Evolutionary conservation across 345 rosid species (phyloP).

Genomic region (Lumnitzera racemosa): DNA sequence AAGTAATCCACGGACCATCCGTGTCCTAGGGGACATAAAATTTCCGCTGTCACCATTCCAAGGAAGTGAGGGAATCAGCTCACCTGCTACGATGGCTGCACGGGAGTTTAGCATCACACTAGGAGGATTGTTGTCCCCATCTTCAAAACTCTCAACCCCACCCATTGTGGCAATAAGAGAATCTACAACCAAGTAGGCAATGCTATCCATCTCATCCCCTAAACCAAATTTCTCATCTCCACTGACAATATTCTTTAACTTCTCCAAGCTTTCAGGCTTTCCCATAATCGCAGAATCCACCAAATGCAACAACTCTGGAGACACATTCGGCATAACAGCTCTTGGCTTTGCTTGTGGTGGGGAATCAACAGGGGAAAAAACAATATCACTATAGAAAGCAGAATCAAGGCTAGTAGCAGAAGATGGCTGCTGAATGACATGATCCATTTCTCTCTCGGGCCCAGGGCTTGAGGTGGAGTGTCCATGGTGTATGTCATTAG

Average conservation of each 20-base stretch:
- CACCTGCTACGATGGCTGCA: conserved; percentile 95
- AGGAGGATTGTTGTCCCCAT: conserved; percentile 90
- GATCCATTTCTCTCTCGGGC: conserved; percentile 34
- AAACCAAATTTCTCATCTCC: conserved; percentile 68
- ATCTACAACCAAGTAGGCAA: conserved; percentile 84
- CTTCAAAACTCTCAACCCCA: conserved; percentile 97
- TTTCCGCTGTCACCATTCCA: conserved; percentile 53
- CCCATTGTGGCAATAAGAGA: conserved; percentile 99
- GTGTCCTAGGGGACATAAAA: conserved; percentile 87
- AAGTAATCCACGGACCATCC: conserved; percentile 91
- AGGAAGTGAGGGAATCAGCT: conserved; percentile 89
- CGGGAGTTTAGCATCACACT: conserved; percentile 98
- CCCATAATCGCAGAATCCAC: conserved; percentile 99
- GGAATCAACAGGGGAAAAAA: conserved; percentile 53
- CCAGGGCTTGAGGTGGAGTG: conserved; percentile 48
- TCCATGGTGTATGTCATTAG: conserved; percentile 33
- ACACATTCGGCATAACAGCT: conserved; percentile 75
- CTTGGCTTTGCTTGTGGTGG: conserved; percentile 63
- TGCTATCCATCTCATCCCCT: conserved; percentile 73
- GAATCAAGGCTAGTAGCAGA: conserved; percentile 59
- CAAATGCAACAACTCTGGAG: conserved; percentile 95
- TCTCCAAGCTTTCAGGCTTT: conserved; percentile 82
- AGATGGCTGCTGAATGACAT: conserved; percentile 34
- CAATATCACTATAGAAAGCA: conserved; percentile 24
- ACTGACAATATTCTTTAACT: conserved; percentile 76